Evolutionary conservation across 495 filamentous ascomycete genomes (phyloP), one percentile per base, ranked within the genome.

Genomic region (Oidiodendron maius): DNA sequence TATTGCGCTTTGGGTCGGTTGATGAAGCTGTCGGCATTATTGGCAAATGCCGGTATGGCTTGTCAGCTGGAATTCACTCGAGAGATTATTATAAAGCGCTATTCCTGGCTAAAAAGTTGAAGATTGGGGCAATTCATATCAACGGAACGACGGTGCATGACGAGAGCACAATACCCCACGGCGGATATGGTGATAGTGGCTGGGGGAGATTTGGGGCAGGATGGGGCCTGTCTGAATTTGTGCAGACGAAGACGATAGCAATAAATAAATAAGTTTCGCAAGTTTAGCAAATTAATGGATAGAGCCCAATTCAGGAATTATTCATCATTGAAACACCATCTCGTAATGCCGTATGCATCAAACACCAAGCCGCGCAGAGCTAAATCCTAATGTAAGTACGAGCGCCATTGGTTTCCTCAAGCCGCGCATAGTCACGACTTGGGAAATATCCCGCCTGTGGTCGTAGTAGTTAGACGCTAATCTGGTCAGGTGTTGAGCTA

Each of bases 141-240:
- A 68, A 67, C 44, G 60, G 59, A 2, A 56, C 63, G 22, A 67
- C 65, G 2, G 54, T 65, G 3, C 64, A 67, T 30, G 58, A 64
- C 3, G 65, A 66, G 39, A 50, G 61, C 3, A 60, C 59, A 10
- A 45, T 66, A 21, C 64, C 64, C 1, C 63, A 64, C 21, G 62
- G 66, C 4, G 64, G 64, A 6, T 56, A 60, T 2, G 64, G 65
- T 10, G 58, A 62, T 12, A 61, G 62, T 28, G 62, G 65, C 3
- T 68, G 63, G 47, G 65, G 66, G 2, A 53, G 64, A 13, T 69
- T 69, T 35, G 64, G 62, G 10, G 64, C 59, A 9, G 23, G 32
- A 6, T 44, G 42, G 42, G 42, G 42, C 3, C 20, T 44, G 3
- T n/a, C 16, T 32, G 52, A 55, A 34, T 37, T 48, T 55, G 38